Evolutionary conservation across 768 basidiomycete genomes (phyloP).

Genomic region (Mycena belliarum): DNA sequence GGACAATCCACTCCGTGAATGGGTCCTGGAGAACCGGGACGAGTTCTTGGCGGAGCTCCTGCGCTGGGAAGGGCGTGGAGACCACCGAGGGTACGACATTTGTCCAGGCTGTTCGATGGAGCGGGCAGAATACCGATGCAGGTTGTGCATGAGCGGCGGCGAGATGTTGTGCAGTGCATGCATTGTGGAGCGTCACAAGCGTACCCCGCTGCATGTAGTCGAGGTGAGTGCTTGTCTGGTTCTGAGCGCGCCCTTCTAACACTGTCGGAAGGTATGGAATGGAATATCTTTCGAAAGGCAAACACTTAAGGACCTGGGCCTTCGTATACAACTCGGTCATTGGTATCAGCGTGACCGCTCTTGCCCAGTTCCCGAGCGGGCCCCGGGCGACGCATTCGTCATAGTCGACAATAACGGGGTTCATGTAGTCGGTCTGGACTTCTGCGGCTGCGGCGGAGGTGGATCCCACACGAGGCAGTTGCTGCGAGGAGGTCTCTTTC

Average conservation of each 20-base stretch:
- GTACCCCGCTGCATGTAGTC: constrained; percentile 14
- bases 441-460: constrained; percentile 14
- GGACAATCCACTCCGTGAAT: background rate
- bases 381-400: constrained; percentile 10
- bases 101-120: background rate
- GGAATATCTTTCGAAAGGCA: background rate
- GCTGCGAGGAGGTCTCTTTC: constrained; percentile 12
- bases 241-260: no score
- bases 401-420: constrained; percentile 13
- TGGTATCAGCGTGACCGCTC: background rate
- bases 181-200: background rate
- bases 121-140: constrained; percentile 7
- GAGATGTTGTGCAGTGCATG: constrained; percentile 10
- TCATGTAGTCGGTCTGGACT: constrained; percentile 17
- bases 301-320: constrained; percentile 10
- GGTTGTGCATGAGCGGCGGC: constrained; percentile 10
- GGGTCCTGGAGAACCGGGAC: background rate
- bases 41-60: background rate
- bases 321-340: constrained; percentile 23
- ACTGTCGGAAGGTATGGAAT: constrained; percentile 4
- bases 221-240: constrained; percentile 10
- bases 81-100: background rate
- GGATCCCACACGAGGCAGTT: constrained; percentile 10
- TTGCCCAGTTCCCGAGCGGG: background rate
- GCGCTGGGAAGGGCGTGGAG: background rate